Conservation (phyloP, 805 yeast species). For the Monosporozyma servazzii region DNA sequence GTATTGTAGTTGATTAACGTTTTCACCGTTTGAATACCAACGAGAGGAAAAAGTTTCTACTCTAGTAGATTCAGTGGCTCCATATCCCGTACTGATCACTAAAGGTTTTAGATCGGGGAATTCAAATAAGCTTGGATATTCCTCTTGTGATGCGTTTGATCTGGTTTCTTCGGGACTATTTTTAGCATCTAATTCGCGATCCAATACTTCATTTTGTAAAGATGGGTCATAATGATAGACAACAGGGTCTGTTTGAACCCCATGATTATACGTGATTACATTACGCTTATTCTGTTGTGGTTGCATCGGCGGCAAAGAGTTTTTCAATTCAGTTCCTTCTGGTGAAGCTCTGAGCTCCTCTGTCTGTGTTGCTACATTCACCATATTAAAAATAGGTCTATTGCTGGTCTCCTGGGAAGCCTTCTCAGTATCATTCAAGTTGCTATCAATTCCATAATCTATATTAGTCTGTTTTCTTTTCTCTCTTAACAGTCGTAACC, state of each 20-base stretch:
- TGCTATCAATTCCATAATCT: neutral
- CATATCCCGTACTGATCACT: neutral
- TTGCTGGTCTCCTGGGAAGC: neutral
- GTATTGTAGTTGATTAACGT: neutral
- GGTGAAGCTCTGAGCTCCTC: conserved; percentile 2
- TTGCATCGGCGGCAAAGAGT: neutral
- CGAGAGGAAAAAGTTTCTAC: conserved; percentile 1
- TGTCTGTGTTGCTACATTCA: conserved; percentile 17
- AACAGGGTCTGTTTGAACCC: conserved; percentile 16
- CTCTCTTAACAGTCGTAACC: conserved; percentile 43
- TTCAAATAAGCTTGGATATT: neutral
- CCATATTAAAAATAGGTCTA: conserved; percentile 4
- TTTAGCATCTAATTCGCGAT: neutral
- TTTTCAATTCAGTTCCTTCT: neutral
- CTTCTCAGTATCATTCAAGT: neutral
- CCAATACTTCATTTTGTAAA: neutral
- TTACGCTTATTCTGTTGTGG: neutral
- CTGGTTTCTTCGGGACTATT: neutral
- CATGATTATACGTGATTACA: conserved; percentile 18
- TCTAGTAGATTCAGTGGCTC: neutral
- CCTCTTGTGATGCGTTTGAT: neutral
- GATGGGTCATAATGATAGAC: neutral
- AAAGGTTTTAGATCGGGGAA: neutral
- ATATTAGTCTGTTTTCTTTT: conserved; percentile 29
- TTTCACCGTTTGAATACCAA: conserved; percentile 2